Evolutionary conservation across 2,329 filamentous ascomycete species (phyloP).

Genomic region (Aurifilum marmelostoma): DNA sequence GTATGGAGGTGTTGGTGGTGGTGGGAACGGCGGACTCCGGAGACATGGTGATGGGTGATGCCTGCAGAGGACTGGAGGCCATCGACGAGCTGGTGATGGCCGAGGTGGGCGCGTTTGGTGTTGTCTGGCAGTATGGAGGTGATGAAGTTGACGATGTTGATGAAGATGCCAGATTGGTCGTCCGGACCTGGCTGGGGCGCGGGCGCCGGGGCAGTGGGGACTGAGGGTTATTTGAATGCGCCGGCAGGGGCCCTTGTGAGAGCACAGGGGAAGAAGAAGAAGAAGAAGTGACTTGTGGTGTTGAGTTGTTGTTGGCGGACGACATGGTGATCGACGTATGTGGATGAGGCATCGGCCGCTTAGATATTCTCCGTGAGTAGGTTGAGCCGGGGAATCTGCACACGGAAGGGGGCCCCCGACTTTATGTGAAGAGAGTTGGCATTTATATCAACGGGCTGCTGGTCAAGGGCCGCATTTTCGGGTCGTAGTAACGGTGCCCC

Average conservation of each 20-base stretch:
- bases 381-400: constrained; percentile 27
- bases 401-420: constrained; percentile 28
- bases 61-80: constrained; percentile 57
- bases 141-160: neutral
- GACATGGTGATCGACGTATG: constrained; percentile 38
- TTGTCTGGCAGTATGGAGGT: constrained; percentile 41
- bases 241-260: constrained; percentile 45
- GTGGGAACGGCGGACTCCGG: constrained; percentile 57
- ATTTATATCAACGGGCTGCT: constrained; percentile 30
- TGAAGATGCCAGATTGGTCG: constrained; percentile 40
- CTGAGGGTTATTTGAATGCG: constrained; percentile 41
- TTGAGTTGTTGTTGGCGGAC: constrained; percentile 32
- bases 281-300: constrained; percentile 32
- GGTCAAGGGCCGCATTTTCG: constrained; percentile 38
- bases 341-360: constrained; percentile 24
- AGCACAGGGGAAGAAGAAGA: constrained; percentile 36
- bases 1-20: constrained; percentile 63
- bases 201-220: constrained; percentile 45
- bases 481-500: constrained; percentile 26
- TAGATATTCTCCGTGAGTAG: constrained; percentile 26
- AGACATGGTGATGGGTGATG: constrained; percentile 61
- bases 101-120: constrained; percentile 57
- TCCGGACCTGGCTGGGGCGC: constrained; percentile 54
- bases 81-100: constrained; percentile 60
- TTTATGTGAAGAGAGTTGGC: constrained; percentile 27